Base-by-base conservation (phyloP, 2,329 filamentous ascomycete species). In the Neopestalotiopsis sp. region DNA sequence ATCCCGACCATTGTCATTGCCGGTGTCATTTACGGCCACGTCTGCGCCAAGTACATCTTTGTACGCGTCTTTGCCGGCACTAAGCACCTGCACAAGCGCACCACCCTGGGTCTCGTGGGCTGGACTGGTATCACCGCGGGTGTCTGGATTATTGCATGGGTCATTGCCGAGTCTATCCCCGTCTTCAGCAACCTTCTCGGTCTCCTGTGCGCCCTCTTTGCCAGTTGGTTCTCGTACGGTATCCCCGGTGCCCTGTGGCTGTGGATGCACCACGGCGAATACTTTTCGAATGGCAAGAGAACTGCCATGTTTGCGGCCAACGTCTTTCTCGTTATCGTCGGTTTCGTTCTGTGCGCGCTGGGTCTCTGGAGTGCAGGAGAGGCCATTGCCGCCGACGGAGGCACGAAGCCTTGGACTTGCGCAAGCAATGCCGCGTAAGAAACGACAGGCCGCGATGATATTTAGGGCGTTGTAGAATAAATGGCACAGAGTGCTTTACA, bases 1-100 rank as follows among this genome's bases (percentile, higher is more conserved):
- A 83, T 91, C 2, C 91, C 91, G 1, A 92, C 90, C 2, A 93
- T 93, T 69, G 82, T 93, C 62, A 88, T 94, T 64, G 89, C 91
- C 0, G 91, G 91, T 66, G 90, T 92, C 6, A 91, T 94, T 71
- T 90, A 92, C 75, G 90, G 87, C 13, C 88, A 91, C 69, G 88
- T 93, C 1, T 89, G 89, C 2, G 85, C 84, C 67, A 92, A 91
- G 75, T 91, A 91, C 73, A 82, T 92, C 69, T 93, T 91, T 74
- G 80, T 88, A 3, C 87, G 91, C 38, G 76, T 90, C 7, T 92
- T 92, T 81, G 81, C 84, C 24, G 86, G 87, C 70, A 90, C 87
- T 7, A 84, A 88, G 73, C 85, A 87, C 73, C 81, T 88, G 78
- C 81, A 83, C 67, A 83, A 85, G 72, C 82, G 83, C 61, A 88